Evolutionary conservation across 345 rosid species (phyloP), one percentile per base, ranked within the genome.

Genomic region (Euphorbia peplus): DNA sequence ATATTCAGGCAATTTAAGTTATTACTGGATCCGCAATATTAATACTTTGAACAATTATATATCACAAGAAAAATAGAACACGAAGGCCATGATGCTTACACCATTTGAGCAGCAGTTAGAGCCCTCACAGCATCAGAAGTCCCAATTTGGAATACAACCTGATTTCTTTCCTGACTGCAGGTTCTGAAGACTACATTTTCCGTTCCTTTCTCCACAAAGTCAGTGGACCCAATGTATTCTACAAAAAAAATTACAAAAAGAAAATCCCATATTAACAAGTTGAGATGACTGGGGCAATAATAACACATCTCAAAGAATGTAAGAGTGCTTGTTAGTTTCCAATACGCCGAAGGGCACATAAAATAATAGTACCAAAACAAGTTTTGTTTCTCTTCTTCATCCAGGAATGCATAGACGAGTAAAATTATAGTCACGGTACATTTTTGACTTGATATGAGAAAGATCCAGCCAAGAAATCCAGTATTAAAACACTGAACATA

Each of bases 121-220:
- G 97, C 98, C 78, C 98, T 93, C 60, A 80, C 85, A 63, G 98
- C 96, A 88, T 93, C 89, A 69, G 98, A 88, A 71, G 98, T 93
- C 53, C 98, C 98, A 83, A 93, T 83, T 69, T 90, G 97, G 75
- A 90, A 88, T 46, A 90, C 95, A 35, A 93, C 89, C 26, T 48
- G 90, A 18, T 76, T 75, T 63, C 73, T 79, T 75, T 93, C 98
- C 75, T 75, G 76, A 51, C 72, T 60, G 79, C 93, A 93, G 67
- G 97, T 90, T 73, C 97, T 83, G 69, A 93, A 93, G 55, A 90
- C 92, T 54, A 93, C 83, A 78, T 73, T 88, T 5, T 83, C 81
- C 2, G 97, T 86, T 71, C 96, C 97, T 78, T 84, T 88, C 86
- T 93, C 98, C 72, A 90, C 89, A 79, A 92, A 88, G 79, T 92